Evolutionary conservation across 129 eudicot genomes (phyloP).

Genomic region (Chrysanthemum lavandulifolium): DNA sequence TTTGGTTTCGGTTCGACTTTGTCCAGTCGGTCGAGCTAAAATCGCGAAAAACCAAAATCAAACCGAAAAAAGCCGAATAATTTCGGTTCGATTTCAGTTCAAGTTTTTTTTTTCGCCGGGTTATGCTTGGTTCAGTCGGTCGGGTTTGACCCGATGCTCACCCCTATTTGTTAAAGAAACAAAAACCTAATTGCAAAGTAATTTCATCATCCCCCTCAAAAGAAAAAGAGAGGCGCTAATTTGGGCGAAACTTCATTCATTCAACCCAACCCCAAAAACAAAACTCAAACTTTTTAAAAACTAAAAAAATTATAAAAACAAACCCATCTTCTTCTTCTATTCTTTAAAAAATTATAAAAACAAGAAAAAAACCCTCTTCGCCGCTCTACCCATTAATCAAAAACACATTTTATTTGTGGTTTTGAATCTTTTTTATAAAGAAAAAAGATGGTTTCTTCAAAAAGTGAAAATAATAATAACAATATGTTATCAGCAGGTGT

Average conservation of each 20-base stretch:
- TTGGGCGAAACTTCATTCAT: background rate
- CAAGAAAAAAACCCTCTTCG: background rate
- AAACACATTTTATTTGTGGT: background rate
- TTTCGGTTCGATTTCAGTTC: too few relatives aligned
- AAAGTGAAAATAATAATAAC: conserved; percentile 56
- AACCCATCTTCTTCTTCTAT: too few relatives aligned
- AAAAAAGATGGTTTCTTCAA: conserved; percentile 61
- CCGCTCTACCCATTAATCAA: background rate
- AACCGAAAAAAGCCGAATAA: too few relatives aligned
- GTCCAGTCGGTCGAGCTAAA: too few relatives aligned
- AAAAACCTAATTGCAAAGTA: too few relatives aligned
- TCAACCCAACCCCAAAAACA: too few relatives aligned
- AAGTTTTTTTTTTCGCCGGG: too few relatives aligned
- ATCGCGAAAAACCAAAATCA: too few relatives aligned
- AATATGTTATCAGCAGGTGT: conserved; percentile 54
- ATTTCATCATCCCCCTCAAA: background rate
- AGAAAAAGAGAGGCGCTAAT: background rate
- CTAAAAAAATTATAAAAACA: background rate
- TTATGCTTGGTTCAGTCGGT: too few relatives aligned
- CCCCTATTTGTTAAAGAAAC: too few relatives aligned
- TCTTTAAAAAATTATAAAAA: background rate
- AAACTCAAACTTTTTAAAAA: background rate
- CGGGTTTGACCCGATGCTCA: too few relatives aligned
- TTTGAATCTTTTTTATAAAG: background rate
- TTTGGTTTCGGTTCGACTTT: too few relatives aligned